phyloP scores from a whole-genome alignment of 2,329 filamentous ascomycete genomes.

The Aureobasidium musti region DNA sequence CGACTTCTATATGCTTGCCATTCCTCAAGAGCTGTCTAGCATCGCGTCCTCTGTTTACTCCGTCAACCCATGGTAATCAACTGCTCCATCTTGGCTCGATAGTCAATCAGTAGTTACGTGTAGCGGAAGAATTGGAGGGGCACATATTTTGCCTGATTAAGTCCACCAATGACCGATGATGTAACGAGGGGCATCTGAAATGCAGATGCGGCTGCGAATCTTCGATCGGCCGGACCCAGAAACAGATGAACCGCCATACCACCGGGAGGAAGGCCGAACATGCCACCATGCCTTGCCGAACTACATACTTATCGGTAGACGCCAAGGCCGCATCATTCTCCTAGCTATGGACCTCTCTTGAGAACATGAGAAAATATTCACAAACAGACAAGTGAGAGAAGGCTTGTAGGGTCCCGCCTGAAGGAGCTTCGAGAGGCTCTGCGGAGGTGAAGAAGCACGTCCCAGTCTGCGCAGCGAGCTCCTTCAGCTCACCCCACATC shows the following conservation, averaged over 20 bases:
- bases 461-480: not conserved
- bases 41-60: not conserved
- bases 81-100: not conserved
- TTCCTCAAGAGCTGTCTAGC: not conserved
- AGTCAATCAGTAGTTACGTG: not conserved
- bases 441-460: not conserved
- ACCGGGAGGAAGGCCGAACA: slow-evolving; percentile 1
- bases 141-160: slow-evolving; percentile 19
- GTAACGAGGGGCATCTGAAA: slow-evolving; percentile 1
- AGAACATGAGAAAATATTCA: not conserved
- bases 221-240: slow-evolving; percentile 11
- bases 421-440: not conserved
- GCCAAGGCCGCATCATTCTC: not conserved
- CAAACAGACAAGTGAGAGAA: not conserved
- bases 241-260: slow-evolving; percentile 8
- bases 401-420: too few relatives aligned
- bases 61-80: not conserved
- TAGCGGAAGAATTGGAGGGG: slow-evolving; percentile 22
- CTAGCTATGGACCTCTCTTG: not conserved
- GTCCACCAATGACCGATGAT: slow-evolving; percentile 26
- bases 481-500: slow-evolving; percentile 6
- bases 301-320: not conserved
- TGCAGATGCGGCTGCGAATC: slow-evolving; percentile 6
- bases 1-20: not conserved
- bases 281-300: not conserved